A percentile compares a stretch with the other conserved stretches of the same genome.
These are phyloP conservation scores for Calcarisporium arbuscula DNA, from an alignment of 2,329 filamentous ascomycete genomes.

Conservation along the genomic window DNA sequence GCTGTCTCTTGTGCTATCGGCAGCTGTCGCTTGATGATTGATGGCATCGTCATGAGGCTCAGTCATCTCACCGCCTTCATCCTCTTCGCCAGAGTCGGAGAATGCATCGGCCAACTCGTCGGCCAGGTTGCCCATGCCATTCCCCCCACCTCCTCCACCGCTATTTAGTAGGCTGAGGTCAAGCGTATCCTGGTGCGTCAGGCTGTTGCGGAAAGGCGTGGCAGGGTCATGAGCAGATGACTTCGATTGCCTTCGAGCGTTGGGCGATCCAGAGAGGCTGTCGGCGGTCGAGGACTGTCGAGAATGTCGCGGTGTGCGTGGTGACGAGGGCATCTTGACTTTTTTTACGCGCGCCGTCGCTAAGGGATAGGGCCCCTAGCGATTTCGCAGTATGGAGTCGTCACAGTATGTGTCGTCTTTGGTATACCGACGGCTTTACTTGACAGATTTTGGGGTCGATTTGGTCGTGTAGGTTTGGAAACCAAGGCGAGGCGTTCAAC, in stretches of 20 bases:
- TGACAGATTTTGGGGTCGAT: too few species aligned
- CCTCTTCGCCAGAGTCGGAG: constrained; percentile 58
- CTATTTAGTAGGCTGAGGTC: constrained; percentile 39
- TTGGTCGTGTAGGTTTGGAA: too few species aligned
- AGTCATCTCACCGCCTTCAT: constrained; percentile 36
- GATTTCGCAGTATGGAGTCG: too few species aligned
- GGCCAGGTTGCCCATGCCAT: constrained; percentile 69
- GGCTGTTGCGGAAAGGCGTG: constrained; percentile 42
- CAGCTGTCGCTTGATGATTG: background rate
- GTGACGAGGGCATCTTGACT: constrained; percentile 32
- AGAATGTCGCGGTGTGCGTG: constrained; percentile 53
- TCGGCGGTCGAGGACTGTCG: constrained; percentile 52
- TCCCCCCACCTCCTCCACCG: constrained; percentile 35
- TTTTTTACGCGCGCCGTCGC: too few species aligned
- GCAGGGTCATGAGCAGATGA: constrained; percentile 44
- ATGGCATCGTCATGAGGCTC: background rate
- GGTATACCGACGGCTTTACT: too few species aligned
- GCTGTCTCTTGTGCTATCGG: background rate
- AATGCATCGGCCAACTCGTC: constrained; percentile 74
- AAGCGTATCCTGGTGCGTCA: constrained; percentile 41
- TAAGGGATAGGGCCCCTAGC: too few species aligned
- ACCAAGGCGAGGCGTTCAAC: too few species aligned
- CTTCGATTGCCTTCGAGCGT: constrained; percentile 42
- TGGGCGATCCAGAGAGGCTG: constrained; percentile 38
- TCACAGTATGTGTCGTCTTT: too few species aligned